Evolutionary conservation across 176 grass and related monocot species (phyloP), one percentile per base, ranked within the genome.

Genomic region (Bonia amplexicaulis): DNA sequence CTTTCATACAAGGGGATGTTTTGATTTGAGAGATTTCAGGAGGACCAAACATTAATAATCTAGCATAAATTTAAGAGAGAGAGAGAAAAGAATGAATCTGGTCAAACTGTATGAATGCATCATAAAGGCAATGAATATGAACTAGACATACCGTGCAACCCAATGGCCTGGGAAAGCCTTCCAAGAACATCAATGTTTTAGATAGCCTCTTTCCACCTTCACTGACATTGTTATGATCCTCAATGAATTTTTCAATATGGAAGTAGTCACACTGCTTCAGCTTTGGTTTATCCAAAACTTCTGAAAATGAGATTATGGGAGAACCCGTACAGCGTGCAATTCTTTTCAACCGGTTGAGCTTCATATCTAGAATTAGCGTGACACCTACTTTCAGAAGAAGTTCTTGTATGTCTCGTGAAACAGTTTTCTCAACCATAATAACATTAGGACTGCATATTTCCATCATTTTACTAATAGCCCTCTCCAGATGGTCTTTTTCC

Each of bases 161-260:
- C 76, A 97, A 88, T 70, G 94, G 94, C 76, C 75, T 85, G 15
- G 89, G 76, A 73, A 97, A 92, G 7, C 94, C 94, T 82, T 97
- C 94, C 78, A 97, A 87, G 80, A 92, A 97, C 89, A 92, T 90
- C 71, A 97, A 87, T 66, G 89, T 94, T 94, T 97, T 97, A 39
- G 84, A 88, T 81, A 86, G 27, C 83, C 71, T 94, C 83, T 90
- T 97, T 74, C 87, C 94, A 78, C 85, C 27, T 86, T 90, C 94
- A 65, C 33, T 73, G 57, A 7, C 22, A 53, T 9, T 90, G 65
- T 94, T 94, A 86, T 92, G 85, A 66, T 97, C 94, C 62, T 97
- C 92, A 58, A 84, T 39, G 67, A 94, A 87, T 85, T 91, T 93
- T 86, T 92, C 89, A 22, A 93, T 90, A 80, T 92, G 92, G 90